Evolutionary conservation across 441 rosid genomes (phyloP), one percentile per base, ranked within the genome.

Genomic region (Bruguiera hainesii): DNA sequence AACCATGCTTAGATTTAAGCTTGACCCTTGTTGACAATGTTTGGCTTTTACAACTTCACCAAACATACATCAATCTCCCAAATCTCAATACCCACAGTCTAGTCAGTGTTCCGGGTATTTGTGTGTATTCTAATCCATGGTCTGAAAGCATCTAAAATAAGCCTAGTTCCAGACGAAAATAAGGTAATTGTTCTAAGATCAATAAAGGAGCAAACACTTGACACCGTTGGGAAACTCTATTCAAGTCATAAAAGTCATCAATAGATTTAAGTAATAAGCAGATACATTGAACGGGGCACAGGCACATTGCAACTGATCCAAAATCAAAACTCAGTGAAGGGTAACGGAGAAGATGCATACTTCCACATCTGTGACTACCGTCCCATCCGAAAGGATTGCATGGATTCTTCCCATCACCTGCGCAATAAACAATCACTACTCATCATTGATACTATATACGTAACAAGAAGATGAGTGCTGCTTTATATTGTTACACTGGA

Each of bases 381-480:
- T 89, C 71, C 97, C 97, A 80, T 91, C 97, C 7, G 86, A 83
- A 46, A 83, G 88, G 65, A 93, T 80, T 25, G 93, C 98, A 78
- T 93, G 98, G 67, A 93, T 90, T 76, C 87, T 83, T 23, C 97
- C 98, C 97, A 90, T 93, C 62, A 72, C 98, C 98, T 93, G 57
- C 71, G 46, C 35, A 75, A n/a, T 1, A 73, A 59, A 68, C 52
- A 30, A 55, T 31, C 64, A 59, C 9, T 37, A 42, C 18, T 56
- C 30, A 35, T 33, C 2, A 58, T 11, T 55, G 29, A 18, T 60
- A 6, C 28, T 29, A 11, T 1, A 20, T 18, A 53, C 15, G 16
- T 25, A 63, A 33, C 31, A 59, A 74, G 71, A 61, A 71, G 31
- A 46, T 23, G 11, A 29, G 25, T 18, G 21, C 7, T 53, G 48